Evolutionary conservation across 495 filamentous ascomycete species (phyloP).

Genomic region (Gamarada debralockiae): DNA sequence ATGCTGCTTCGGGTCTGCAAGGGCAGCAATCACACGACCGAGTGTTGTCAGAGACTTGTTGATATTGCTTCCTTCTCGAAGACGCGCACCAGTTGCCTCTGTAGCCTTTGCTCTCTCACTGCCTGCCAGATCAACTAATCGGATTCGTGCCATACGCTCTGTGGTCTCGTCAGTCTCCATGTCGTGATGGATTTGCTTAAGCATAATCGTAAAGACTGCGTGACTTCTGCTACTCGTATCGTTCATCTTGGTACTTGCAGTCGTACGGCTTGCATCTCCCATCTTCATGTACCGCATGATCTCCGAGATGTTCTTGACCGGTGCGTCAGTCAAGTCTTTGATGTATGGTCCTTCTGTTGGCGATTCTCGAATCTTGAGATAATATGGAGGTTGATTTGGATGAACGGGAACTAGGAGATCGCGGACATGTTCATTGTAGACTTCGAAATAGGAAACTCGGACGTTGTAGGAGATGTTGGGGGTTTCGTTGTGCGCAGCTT

Average conservation of each 20-base stretch:
- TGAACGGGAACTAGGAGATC: constrained; percentile 81
- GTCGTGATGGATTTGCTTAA: constrained; percentile 96
- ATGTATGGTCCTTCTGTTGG: constrained; percentile 96
- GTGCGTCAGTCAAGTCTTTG: constrained; percentile 90
- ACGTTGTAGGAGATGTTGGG: constrained; percentile 94
- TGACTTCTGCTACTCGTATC: constrained; percentile 93
- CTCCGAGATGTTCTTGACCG: constrained; percentile 76
- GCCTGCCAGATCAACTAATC: constrained; percentile 92
- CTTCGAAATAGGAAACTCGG: constrained; percentile 96
- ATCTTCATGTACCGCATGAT: constrained; percentile 86
- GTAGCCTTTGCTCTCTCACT: constrained; percentile 94
- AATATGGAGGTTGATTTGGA: constrained; percentile 70
- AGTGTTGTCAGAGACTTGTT: constrained; percentile 97
- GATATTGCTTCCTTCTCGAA: constrained; percentile 95
- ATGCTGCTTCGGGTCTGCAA: constrained; percentile 73
- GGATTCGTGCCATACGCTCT: constrained; percentile 87
- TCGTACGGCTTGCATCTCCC: constrained; percentile 83
- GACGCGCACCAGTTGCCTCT: constrained; percentile 84
- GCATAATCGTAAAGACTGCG: constrained; percentile 94
- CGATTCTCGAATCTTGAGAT: constrained; percentile 96
- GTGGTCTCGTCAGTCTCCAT: constrained; percentile 93
- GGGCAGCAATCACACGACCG: constrained; percentile 92
- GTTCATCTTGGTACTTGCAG: constrained; percentile 99
- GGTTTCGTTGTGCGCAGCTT: constrained; percentile 59
- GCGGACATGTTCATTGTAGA: constrained; percentile 98